Conservation (phyloP, 2,329 filamentous ascomycete genomes). For the Phyllosticta citriasiana region DNA sequence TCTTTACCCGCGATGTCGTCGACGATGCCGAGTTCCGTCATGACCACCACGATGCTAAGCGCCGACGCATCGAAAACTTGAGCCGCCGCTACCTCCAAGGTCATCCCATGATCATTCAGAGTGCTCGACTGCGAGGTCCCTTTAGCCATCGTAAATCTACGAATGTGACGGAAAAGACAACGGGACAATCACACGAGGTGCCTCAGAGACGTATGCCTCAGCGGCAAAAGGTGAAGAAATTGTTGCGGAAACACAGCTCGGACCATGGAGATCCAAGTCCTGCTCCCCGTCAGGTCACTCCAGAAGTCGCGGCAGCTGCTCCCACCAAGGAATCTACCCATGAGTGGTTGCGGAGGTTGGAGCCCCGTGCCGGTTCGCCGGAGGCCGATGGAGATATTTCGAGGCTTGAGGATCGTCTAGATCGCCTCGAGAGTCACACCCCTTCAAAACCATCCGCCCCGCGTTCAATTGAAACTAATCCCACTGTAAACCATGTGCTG, state of each 20-base stretch:
- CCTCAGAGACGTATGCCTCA: no score
- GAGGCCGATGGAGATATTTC: neutral
- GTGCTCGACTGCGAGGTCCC: conserved; percentile 52
- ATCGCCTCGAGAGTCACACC: neutral
- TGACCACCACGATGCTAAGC: conserved; percentile 38
- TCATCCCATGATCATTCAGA: conserved; percentile 46
- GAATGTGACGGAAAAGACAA: no score
- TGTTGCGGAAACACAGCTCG: no score
- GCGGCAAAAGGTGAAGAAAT: no score
- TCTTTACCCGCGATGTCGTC: neutral
- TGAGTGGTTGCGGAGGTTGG: neutral
- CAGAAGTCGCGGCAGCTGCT: neutral
- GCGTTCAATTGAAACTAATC: neutral
- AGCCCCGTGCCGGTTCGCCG: neutral
- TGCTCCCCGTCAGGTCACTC: neutral
- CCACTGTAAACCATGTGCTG: neutral
- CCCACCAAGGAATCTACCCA: neutral
- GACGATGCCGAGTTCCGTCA: neutral
- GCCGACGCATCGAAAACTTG: conserved; percentile 48
- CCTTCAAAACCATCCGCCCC: neutral
- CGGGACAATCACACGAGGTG: neutral
- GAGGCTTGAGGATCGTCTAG: neutral
- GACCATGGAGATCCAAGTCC: no score
- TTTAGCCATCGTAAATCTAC: conserved; percentile 28
- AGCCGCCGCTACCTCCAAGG: conserved; percentile 51